Percentiles rank a stretch among this genome's conserved stretches.
phyloP scores from a whole-genome alignment of 2,329 filamentous ascomycete species.

The Sporothrix luriei region DNA sequence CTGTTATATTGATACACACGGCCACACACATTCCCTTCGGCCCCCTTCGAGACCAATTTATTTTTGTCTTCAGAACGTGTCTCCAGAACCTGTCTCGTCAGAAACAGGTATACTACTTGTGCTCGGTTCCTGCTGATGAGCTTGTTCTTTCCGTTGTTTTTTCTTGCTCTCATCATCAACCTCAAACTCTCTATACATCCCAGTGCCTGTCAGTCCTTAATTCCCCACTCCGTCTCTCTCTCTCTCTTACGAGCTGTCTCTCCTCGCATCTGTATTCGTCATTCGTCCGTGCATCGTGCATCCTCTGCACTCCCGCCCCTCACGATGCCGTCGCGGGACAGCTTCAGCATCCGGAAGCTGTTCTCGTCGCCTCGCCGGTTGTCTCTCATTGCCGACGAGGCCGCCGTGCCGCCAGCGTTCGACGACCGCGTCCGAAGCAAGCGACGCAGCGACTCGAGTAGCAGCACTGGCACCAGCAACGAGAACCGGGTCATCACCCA shows the following conservation, averaged over 20 bases:
- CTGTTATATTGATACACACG: conserved; percentile 12
- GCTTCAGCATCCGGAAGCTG: conserved; percentile 50
- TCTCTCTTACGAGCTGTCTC: conserved; percentile 19
- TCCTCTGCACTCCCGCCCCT: not conserved
- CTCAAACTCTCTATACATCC: not conserved
- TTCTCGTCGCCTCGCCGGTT: conserved; percentile 43
- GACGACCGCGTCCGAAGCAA: not conserved
- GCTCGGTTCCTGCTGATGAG: not conserved
- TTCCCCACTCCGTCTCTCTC: conserved; percentile 20
- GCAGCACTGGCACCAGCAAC: not conserved
- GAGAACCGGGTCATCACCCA: not conserved
- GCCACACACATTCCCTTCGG: not conserved
- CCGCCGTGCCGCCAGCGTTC: not conserved
- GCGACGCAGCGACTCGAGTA: conserved; percentile 11
- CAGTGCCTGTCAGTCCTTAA: conserved; percentile 11
- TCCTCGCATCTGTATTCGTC: not conserved
- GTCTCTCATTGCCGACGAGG: conserved; percentile 20
- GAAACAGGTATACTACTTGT: conserved; percentile 30
- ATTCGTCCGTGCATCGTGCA: not conserved
- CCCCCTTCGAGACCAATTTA: not conserved
- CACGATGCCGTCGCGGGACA: conserved; percentile 49
- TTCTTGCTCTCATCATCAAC: not conserved
- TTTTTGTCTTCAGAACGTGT: not conserved
- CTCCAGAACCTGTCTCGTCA: conserved; percentile 24
- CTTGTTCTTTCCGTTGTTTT: not conserved